Evolutionary conservation across 768 basidiomycete genomes (phyloP).

Genomic region (Mycena galericulata): DNA sequence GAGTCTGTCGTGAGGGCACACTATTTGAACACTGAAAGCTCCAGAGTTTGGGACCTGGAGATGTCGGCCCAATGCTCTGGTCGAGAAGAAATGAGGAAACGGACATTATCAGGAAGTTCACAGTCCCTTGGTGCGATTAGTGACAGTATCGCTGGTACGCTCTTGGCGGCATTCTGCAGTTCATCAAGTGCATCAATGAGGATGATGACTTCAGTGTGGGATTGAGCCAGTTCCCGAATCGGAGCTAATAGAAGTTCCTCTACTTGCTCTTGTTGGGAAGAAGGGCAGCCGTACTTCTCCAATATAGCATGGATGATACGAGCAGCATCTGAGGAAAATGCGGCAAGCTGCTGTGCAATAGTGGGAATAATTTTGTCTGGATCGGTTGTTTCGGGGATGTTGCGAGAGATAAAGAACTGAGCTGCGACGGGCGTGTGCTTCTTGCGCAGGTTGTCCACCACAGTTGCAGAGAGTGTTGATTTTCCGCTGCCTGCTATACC

Average conservation of each 20-base stretch:
- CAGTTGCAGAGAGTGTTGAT: conserved; percentile 14
- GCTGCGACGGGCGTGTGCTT: not conserved
- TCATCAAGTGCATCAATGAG: conserved; percentile 19
- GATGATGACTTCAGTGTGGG: not conserved
- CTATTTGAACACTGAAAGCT: not conserved
- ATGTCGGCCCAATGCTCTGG: conserved; percentile 20
- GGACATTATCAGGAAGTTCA: conserved; percentile 16
- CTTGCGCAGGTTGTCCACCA: not conserved
- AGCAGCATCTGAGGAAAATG: conserved; percentile 17
- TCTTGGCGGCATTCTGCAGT: not conserved
- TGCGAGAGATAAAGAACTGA: conserved; percentile 16
- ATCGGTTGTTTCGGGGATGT: conserved; percentile 16
- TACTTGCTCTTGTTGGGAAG: conserved; percentile 1
- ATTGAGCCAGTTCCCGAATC: conserved; percentile 7
- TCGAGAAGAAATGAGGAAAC: conserved; percentile 16
- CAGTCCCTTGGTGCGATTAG: not conserved
- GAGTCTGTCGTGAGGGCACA: not conserved
- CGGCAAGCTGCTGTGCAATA: conserved; percentile 13
- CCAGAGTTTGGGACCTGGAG: conserved; percentile 11
- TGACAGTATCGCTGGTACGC: not conserved
- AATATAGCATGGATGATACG: not conserved
- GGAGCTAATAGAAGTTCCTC: conserved; percentile 14
- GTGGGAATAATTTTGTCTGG: conserved; percentile 9
- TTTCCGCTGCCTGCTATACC: conserved; percentile 16
- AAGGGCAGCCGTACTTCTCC: not conserved